phyloP scores from a whole-genome alignment of 225 moss, liverwort and hornwort genomes.

The Thuidium tamariscinum region DNA sequence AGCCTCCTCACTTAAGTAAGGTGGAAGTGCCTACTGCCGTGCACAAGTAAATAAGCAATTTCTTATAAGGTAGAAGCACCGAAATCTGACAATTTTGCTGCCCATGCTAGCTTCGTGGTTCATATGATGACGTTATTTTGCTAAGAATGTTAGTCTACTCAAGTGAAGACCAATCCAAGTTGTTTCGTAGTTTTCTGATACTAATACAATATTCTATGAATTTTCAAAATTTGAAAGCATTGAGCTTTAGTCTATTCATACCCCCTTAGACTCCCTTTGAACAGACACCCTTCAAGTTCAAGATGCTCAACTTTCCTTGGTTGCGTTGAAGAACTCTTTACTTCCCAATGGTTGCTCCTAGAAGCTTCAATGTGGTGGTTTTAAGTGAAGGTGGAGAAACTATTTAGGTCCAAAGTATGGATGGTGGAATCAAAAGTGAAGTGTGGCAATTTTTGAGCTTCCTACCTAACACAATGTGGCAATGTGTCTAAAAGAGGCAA shows the following conservation, averaged over 20 bases:
- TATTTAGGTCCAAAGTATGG: no score
- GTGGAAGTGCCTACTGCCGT: not conserved
- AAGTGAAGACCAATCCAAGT: not conserved
- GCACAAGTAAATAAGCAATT: not conserved
- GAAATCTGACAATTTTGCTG: not conserved
- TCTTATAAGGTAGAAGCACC: rapidly evolving
- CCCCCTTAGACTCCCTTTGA: not conserved
- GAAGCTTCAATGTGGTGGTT: not conserved
- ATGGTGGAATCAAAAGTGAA: not conserved
- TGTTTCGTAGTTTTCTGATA: not conserved
- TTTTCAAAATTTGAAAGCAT: not conserved
- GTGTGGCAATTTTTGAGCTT: not conserved
- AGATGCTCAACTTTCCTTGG: not conserved
- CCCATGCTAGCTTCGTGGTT: rapidly evolving
- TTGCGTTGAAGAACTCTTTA: not conserved
- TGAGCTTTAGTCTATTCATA: rapidly evolving
- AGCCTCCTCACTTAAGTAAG: not conserved
- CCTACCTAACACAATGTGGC: not conserved
- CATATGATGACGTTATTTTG: not conserved
- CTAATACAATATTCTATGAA: not conserved
- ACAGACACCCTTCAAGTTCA: rapidly evolving
- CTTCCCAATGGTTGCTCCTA: not conserved
- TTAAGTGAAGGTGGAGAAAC: not conserved
- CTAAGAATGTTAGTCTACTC: not conserved
- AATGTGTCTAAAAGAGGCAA: no score